Evolutionary conservation across 164 flowering plant species (phyloP), one percentile per base, ranked within the genome.

Genomic region (Malania oleifera): DNA sequence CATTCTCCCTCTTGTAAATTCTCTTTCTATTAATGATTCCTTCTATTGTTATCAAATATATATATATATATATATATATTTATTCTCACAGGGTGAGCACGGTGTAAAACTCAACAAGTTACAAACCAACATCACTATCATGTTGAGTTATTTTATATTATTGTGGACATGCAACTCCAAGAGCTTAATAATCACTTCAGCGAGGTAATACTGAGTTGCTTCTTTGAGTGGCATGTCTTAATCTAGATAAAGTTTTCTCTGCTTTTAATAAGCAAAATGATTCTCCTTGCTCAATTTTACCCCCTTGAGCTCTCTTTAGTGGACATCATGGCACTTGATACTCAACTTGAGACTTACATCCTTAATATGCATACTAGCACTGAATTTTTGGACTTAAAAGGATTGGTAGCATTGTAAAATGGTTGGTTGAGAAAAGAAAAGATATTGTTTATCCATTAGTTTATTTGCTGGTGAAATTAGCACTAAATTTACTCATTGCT

Each of bases 281-380:
- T 54, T 37, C 13, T 7, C 13, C 25, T 37, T 37, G 57, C 57
- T 23, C 23, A 20, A 54, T 54, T 54, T 20, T 54, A 35, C 35
- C 57, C 26, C 12, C 19, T 25, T 14, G 57, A 54, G 24, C n/a
- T 54, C 35, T 37, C 43, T n/a, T n/a, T n/a, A n/a, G n/a, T n/a
- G n/a, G n/a, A n/a, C n/a, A n/a, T n/a, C n/a, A n/a, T n/a, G n/a
- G n/a, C n/a, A n/a, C n/a, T n/a, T n/a, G n/a, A n/a, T n/a, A n/a
- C n/a, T n/a, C n/a, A 54, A 54, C 57, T 54, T 31, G 43, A 34
- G n/a, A 54, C 3, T 17, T 54, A 34, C 35, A 54, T 54, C 35
- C 28, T 2, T 20, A 18, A 54, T 35, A 54, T 54, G 44, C 44
- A 23, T n/a, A n/a, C 27, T 19, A 37, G 27, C 13, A 17, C 7